Base-by-base conservation (phyloP, 1,284 basidiomycete genomes). In the Ganoderma resinaceum region DNA sequence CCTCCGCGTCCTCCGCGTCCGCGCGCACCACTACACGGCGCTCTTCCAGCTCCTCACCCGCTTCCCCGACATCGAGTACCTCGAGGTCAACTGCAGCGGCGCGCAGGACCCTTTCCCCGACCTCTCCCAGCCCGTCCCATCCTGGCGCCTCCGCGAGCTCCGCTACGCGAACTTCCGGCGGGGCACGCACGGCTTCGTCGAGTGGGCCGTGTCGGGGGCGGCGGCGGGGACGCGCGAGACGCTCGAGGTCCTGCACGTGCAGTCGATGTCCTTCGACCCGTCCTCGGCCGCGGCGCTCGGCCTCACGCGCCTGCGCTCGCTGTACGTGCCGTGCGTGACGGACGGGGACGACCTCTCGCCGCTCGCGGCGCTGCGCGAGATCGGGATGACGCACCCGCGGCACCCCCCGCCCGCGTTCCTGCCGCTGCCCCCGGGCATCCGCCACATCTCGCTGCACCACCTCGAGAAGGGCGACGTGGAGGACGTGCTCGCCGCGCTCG, bases 311-410 rank as follows among this genome's bases (percentile, higher is more conserved):
- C 49, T 66, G 49, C 65, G 58, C 29, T 63, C 65, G 62, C 65
- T 69, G 16, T 37, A 52, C 40, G 59, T 69, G 20, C 59, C 65
- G 9, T 31, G 65, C 14, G 57, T 69, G 35, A 33, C 46, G n/a
- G 38, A 40, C 16, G 62, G 59, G 16, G 68, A 69, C 65, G 65
- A 66, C 29, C 40, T 69, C 20, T 63, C 65, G 18, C 38, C n/a
- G 20, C 37, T 66, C 14, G 26, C 40, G 18, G 61, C 53, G 26
- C 38, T 69, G 23, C 46, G 62, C 12, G 68, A 69, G 52, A 35
- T 69, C 37, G 63, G 65, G 42, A 57, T 69, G 65, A 66, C 57
- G 31, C 38, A 59, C 26, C 65, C 68, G 26, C 64, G 65, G 18
- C 53, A 63, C 49, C 65, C 65, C 5, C 42, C 62, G 23, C 62